Percentiles rank a stretch among this genome's conserved stretches.
Conservation (phyloP, 2,329 filamentous ascomycete species). For the Nigrospora osmanthi region DNA sequence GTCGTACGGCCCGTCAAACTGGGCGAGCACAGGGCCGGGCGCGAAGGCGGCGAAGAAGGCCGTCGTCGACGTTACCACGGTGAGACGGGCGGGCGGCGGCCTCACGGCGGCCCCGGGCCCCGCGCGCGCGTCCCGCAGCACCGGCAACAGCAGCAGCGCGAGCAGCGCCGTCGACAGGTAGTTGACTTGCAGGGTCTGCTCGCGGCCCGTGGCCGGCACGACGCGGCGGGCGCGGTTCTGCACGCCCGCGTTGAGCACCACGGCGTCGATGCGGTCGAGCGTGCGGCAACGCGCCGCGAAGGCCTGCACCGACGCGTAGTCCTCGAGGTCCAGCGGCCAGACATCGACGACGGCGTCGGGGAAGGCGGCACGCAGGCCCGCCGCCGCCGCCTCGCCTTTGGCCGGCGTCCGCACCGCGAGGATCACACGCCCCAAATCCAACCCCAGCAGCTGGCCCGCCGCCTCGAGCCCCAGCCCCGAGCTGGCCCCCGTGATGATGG, state of each 20-base stretch:
- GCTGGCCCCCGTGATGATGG: conserved; percentile 42
- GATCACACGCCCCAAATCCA: conserved; percentile 33
- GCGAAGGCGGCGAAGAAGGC: background rate
- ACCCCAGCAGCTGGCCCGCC: conserved; percentile 27
- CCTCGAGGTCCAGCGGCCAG: conserved; percentile 40
- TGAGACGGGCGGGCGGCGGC: background rate
- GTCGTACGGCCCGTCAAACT: background rate
- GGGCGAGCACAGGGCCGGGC: background rate
- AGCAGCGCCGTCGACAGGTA: conserved; percentile 27
- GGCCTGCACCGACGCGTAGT: conserved; percentile 32
- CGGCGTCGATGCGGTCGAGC: conserved; percentile 31
- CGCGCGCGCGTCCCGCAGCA: conserved; percentile 12
- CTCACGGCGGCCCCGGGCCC: background rate
- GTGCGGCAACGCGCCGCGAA: conserved; percentile 27
- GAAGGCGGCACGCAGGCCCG: conserved; percentile 17
- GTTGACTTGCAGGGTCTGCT: conserved; percentile 31
- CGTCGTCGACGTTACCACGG: conserved; percentile 1
- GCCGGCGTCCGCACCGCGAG: conserved; percentile 34
- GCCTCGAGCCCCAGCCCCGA: conserved; percentile 39
- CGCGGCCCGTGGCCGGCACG: conserved; percentile 24
- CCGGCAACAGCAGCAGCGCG: conserved; percentile 22
- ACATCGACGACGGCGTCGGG: conserved; percentile 33
- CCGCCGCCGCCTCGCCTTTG: conserved; percentile 34
- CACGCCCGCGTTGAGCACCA: conserved; percentile 37
- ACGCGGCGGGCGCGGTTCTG: conserved; percentile 12